Conservation (phyloP, 345 rosid genomes). For the Lepidium africanum region DNA sequence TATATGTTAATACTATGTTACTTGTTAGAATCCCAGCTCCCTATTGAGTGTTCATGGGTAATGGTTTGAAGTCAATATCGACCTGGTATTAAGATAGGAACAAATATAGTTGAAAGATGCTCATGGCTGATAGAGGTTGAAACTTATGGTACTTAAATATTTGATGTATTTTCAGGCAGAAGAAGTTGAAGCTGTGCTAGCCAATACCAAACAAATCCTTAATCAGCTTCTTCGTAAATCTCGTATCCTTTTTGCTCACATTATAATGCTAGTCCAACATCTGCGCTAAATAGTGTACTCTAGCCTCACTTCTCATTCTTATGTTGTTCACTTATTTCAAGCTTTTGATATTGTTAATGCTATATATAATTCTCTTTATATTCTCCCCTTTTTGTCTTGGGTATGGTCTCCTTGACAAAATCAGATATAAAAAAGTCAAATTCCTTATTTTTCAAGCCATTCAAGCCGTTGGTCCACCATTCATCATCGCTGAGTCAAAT, state of each 20-base stretch:
- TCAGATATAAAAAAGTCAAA: slow-evolving; percentile 70
- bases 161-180: slow-evolving; percentile 49
- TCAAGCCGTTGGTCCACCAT: slow-evolving; percentile 54
- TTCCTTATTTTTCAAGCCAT: slow-evolving; percentile 74
- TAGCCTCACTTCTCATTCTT: neutral
- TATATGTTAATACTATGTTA: neutral
- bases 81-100: neutral
- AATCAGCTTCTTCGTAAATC: slow-evolving; percentile 85
- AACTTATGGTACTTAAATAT: neutral
- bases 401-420: slow-evolving; percentile 41
- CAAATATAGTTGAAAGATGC: neutral
- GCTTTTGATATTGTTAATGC: no score
- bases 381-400: neutral
- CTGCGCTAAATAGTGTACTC: neutral
- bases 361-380: neutral
- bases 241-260: slow-evolving; percentile 47
- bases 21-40: neutral
- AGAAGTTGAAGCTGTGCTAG: slow-evolving; percentile 85
- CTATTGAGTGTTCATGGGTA: neutral
- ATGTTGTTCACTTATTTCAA: neutral
- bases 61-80: neutral
- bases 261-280: neutral
- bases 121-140: neutral
- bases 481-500: slow-evolving; percentile 44
- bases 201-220: slow-evolving; percentile 93